These are phyloP conservation scores for Eragrostis tef DNA, from an alignment of 202 grass and related monocot genomes.

Conservation along the genomic window DNA sequence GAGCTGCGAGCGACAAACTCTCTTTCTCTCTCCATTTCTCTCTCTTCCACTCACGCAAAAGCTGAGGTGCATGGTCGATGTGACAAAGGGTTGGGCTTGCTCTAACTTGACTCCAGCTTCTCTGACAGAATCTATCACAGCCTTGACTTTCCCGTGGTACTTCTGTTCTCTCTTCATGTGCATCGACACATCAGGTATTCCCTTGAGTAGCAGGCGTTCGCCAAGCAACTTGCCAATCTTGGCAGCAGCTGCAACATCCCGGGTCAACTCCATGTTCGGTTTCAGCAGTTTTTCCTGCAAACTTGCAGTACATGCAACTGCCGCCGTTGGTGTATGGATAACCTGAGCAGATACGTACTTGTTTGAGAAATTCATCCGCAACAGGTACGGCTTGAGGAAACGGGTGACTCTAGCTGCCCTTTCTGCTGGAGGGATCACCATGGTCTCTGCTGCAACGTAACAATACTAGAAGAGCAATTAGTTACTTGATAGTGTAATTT, in stretches of 20 bases:
- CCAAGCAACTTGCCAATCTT: slow-evolving; percentile 82
- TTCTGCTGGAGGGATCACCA: slow-evolving; percentile 76
- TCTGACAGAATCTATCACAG: slow-evolving; percentile 74
- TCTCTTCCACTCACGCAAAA: too few species aligned
- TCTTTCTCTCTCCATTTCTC: too few species aligned
- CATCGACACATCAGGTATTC: slow-evolving; percentile 71
- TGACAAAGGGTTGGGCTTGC: too few species aligned
- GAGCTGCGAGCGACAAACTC: too few species aligned
- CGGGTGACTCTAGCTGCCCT: slow-evolving; percentile 57
- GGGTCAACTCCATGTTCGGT: slow-evolving; percentile 66
- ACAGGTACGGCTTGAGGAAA: slow-evolving; percentile 74
- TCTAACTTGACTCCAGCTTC: slow-evolving; percentile 73
- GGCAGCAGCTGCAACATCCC: slow-evolving; percentile 63
- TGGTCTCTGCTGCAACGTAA: slow-evolving; percentile 26
- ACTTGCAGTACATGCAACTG: slow-evolving; percentile 65
- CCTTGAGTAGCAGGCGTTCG: slow-evolving; percentile 73
- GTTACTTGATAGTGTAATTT: neutral
- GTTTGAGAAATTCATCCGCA: slow-evolving; percentile 85
- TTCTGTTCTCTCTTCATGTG: slow-evolving; percentile 75
- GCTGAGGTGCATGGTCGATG: too few species aligned
- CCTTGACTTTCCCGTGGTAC: slow-evolving; percentile 85
- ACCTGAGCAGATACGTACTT: slow-evolving; percentile 71
- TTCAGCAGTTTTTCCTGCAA: slow-evolving; percentile 75
- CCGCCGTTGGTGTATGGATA: slow-evolving; percentile 68
- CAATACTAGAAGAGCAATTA: neutral